A percentile compares a stretch with the other conserved stretches of the same genome.
Evolutionary conservation across 176 grass and related monocot species (phyloP).

Genomic region (Alopecurus myosuroides): DNA sequence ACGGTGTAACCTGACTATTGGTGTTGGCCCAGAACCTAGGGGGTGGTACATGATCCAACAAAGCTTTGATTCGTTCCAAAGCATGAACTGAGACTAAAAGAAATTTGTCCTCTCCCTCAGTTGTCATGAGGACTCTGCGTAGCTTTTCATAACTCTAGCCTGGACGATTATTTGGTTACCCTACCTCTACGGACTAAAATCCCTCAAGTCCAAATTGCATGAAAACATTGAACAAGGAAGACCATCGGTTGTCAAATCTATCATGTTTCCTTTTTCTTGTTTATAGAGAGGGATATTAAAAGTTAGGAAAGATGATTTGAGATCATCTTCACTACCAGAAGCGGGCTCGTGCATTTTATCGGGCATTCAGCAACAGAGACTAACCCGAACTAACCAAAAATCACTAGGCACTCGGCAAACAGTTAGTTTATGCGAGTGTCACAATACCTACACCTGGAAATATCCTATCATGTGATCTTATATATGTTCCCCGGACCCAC

Average conservation of each 20-base stretch:
- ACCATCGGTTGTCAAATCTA: not conserved
- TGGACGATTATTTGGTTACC: not conserved
- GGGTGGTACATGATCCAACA: not conserved
- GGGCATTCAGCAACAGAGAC: too few species aligned
- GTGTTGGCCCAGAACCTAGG: not conserved
- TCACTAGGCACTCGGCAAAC: too few species aligned
- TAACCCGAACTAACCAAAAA: too few species aligned
- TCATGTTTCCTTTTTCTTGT: too few species aligned
- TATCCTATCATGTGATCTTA: too few species aligned
- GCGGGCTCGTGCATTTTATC: too few species aligned
- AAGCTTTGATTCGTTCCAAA: not conserved
- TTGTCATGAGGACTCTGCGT: not conserved
- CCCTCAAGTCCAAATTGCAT: not conserved
- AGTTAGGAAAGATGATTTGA: not conserved
- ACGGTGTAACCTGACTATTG: not conserved
- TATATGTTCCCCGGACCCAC: too few species aligned
- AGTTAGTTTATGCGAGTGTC: too few species aligned
- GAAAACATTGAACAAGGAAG: not conserved
- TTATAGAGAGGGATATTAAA: not conserved
- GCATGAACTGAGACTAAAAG: not conserved
- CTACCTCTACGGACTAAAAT: not conserved
- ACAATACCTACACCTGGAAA: too few species aligned
- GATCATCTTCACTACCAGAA: too few species aligned
- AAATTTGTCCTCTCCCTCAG: not conserved
- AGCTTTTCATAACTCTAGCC: not conserved